These are phyloP conservation scores for Cladophialophora carrionii DNA, from an alignment of 2,329 filamentous ascomycete genomes.

Conservation along the genomic window DNA sequence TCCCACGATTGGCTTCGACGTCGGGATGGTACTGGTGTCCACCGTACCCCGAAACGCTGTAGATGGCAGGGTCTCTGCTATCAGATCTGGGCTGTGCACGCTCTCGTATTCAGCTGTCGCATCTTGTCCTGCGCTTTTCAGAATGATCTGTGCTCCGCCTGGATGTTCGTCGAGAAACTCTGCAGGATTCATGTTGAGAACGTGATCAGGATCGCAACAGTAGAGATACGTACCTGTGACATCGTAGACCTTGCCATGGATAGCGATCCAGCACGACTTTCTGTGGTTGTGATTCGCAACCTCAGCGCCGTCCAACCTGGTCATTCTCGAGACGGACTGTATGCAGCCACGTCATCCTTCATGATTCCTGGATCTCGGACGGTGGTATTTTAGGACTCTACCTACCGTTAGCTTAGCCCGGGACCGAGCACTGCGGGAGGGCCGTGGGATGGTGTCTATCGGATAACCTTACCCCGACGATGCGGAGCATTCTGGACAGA, in stretches of 20 bases:
- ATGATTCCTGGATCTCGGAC: neutral
- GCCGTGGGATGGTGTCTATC: neutral
- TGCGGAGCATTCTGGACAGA: neutral
- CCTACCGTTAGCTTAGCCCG: neutral
- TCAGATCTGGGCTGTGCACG: slow-evolving; percentile 28
- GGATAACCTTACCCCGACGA: neutral
- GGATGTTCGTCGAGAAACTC: slow-evolving; percentile 85
- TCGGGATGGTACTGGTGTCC: slow-evolving; percentile 17
- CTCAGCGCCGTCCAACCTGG: slow-evolving; percentile 48
- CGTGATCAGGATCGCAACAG: slow-evolving; percentile 78
- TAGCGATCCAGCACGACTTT: slow-evolving; percentile 80
- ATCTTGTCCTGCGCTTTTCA: slow-evolving; percentile 73
- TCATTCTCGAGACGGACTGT: slow-evolving; percentile 6
- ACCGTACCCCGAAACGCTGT: slow-evolving; percentile 20
- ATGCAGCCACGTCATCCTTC: neutral
- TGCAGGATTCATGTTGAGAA: slow-evolving; percentile 44
- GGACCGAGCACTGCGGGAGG: neutral
- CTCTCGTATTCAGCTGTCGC: slow-evolving; percentile 50
- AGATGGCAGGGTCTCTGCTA: slow-evolving; percentile 43
- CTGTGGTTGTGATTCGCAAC: slow-evolving; percentile 83
- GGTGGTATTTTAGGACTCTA: neutral
- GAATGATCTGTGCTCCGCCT: slow-evolving; percentile 83
- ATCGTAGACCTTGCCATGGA: slow-evolving; percentile 80
- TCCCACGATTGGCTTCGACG: neutral
- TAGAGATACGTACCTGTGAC: slow-evolving; percentile 73